Percentiles rank a stretch among this genome's conserved stretches.
Evolutionary conservation across 1,139 yeast genomes (phyloP).

Genomic region (Geotrichum klebahnii): DNA sequence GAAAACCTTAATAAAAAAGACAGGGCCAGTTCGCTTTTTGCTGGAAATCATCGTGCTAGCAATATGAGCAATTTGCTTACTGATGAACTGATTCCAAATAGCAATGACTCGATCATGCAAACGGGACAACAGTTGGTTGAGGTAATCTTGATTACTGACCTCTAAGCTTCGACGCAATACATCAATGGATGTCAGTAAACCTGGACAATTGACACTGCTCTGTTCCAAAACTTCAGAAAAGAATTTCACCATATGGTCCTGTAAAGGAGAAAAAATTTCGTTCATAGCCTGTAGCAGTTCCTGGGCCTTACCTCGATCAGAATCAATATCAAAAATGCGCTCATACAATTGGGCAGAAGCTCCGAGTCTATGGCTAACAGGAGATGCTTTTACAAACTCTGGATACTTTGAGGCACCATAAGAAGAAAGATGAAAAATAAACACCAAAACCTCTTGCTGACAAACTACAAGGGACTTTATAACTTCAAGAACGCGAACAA

Average conservation of each 20-base stretch:
- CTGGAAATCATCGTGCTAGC: conserved; percentile 50
- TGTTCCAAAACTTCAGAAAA: conserved; percentile 38
- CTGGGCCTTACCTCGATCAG: conserved; percentile 53
- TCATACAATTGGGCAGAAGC: conserved; percentile 32
- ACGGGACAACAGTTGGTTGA: conserved; percentile 52
- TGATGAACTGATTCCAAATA: conserved; percentile 59
- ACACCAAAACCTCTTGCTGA: conserved; percentile 62
- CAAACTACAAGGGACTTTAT: conserved; percentile 46
- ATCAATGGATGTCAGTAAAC: conserved; percentile 44
- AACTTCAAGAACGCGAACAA: conserved; percentile 34
- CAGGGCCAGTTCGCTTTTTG: conserved; percentile 44
- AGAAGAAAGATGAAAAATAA: conserved; percentile 63
- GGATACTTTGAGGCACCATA: conserved; percentile 47
- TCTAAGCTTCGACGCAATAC: conserved; percentile 40
- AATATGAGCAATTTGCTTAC: conserved; percentile 51
- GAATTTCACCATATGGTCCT: conserved; percentile 44
- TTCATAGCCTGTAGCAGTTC: conserved; percentile 52
- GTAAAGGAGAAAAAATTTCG: conserved; percentile 52
- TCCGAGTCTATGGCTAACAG: conserved; percentile 38
- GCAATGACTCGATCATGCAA: conserved; percentile 50
- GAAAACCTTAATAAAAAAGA: conserved; percentile 45
- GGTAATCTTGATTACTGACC: conserved; percentile 63
- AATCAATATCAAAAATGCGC: conserved; percentile 43
- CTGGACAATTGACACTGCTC: conserved; percentile 44
- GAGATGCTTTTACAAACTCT: conserved; percentile 45